These are phyloP conservation scores for Barnettozyma salicaria DNA, from an alignment of 805 yeast species.

Conservation along the genomic window DNA sequence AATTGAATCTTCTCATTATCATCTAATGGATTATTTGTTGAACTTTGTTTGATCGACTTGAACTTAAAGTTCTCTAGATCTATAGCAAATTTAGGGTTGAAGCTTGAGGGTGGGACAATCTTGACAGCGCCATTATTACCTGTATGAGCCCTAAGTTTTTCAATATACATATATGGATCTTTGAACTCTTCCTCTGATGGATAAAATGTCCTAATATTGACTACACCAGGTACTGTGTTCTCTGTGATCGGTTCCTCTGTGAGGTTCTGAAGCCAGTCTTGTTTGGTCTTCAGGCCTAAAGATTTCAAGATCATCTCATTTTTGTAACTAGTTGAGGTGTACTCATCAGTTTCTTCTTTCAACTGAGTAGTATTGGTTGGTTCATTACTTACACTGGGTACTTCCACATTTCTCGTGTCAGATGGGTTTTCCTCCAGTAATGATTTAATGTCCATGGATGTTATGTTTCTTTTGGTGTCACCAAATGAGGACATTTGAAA, in stretches of 20 bases:
- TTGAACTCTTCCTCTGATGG: slow-evolving; percentile 45
- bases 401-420: too few species aligned
- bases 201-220: slow-evolving; percentile 4
- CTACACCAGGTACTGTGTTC: not conserved
- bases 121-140: slow-evolving; percentile 65
- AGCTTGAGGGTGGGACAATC: slow-evolving; percentile 45
- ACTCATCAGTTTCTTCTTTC: too few species aligned
- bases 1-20: slow-evolving; percentile 40
- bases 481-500: too few species aligned
- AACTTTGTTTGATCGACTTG: slow-evolving; percentile 42
- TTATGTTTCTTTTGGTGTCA: too few species aligned
- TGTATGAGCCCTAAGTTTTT: slow-evolving; percentile 32
- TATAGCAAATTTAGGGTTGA: slow-evolving; percentile 30
- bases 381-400: too few species aligned
- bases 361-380: too few species aligned
- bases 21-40: slow-evolving; percentile 37
- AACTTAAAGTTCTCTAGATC: slow-evolving; percentile 48
- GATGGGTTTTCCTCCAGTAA: too few species aligned
- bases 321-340: not conserved
- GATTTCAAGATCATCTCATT: slow-evolving; percentile 2
- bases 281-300: slow-evolving; percentile 3
- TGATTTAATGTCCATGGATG: too few species aligned
- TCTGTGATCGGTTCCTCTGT: not conserved
- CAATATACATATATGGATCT: slow-evolving; percentile 53
- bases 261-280: not conserved